A percentile compares a stretch with the other conserved stretches of the same genome.
Evolutionary conservation across 2,329 filamentous ascomycete species (phyloP).

Genomic region (Aureobasidium sp.): DNA sequence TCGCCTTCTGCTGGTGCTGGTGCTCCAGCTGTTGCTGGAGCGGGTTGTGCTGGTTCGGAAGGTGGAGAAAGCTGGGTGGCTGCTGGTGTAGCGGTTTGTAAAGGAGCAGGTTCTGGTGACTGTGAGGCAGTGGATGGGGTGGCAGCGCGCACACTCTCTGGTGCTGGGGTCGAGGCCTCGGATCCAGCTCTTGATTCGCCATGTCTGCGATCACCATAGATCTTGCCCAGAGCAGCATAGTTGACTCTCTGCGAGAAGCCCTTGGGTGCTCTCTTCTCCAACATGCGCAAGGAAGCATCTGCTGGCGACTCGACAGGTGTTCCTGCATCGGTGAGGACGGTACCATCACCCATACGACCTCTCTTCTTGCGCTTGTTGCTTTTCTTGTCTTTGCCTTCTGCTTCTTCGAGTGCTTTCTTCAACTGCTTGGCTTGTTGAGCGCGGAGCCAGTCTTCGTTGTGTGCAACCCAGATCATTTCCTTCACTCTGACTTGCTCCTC

Average conservation of each 20-base stretch:
- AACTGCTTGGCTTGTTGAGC: slow-evolving; percentile 77
- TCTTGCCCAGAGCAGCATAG: slow-evolving; percentile 36
- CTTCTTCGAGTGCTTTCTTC: slow-evolving; percentile 55
- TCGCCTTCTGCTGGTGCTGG: slow-evolving; percentile 11
- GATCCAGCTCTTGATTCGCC: slow-evolving; percentile 12
- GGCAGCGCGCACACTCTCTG: background rate
- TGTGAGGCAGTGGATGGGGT: background rate
- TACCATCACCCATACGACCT: slow-evolving; percentile 34
- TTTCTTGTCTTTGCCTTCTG: slow-evolving; percentile 32
- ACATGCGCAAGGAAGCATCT: slow-evolving; percentile 37
- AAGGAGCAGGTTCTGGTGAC: background rate
- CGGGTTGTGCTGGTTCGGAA: background rate
- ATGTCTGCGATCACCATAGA: slow-evolving; percentile 24
- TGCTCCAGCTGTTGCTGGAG: background rate
- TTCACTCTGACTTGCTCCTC: slow-evolving; percentile 71
- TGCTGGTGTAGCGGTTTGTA: background rate
- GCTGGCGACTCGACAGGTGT: slow-evolving; percentile 35
- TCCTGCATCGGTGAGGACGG: slow-evolving; percentile 25
- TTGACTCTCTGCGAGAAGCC: slow-evolving; percentile 38
- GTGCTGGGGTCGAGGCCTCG: slow-evolving; percentile 6
- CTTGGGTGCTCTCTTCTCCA: slow-evolving; percentile 34
- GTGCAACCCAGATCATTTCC: slow-evolving; percentile 86
- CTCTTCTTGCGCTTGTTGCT: slow-evolving; percentile 36
- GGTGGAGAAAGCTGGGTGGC: background rate
- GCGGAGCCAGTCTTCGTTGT: slow-evolving; percentile 89